phyloP scores from a whole-genome alignment of 371 early-diverging fungal genomes.

The Blyttiomyces sp. region DNA sequence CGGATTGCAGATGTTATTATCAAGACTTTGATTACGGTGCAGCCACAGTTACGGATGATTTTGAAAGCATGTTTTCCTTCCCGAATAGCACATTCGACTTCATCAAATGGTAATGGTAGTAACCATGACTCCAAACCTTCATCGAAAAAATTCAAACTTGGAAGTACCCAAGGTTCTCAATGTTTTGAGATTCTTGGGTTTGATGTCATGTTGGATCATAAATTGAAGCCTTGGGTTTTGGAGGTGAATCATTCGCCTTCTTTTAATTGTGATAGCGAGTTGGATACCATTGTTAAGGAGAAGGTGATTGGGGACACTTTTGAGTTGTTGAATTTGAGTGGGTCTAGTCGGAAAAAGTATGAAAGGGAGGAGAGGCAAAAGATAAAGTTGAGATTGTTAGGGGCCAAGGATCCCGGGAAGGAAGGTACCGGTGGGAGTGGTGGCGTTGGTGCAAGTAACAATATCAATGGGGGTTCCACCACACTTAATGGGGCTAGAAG shows the following conservation, averaged over 20 bases:
- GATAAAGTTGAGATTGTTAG: conserved; percentile 17
- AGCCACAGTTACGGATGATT: conserved; percentile 40
- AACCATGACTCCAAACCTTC: background rate
- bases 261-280: conserved; percentile 47
- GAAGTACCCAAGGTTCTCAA: conserved; percentile 17
- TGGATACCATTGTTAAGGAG: conserved; percentile 47
- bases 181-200: conserved; percentile 59
- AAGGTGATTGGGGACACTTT: conserved; percentile 44
- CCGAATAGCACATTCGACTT: background rate
- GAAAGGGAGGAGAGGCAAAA: conserved; percentile 28
- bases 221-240: conserved; percentile 50
- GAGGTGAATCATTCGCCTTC: conserved; percentile 59
- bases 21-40: conserved; percentile 47
- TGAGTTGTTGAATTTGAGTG: conserved; percentile 36
- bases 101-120: background rate
- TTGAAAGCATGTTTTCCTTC: conserved; percentile 38
- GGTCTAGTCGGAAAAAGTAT: conserved; percentile 17
- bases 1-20: conserved; percentile 43
- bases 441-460: background rate
- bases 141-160: background rate
- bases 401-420: background rate
- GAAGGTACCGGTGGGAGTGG: background rate
- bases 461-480: background rate
- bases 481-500: background rate
- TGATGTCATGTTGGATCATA: conserved; percentile 49